Evolutionary conservation across 805 yeast species (phyloP), one percentile per base, ranked within the genome.

Genomic region (Cyberlindnera amylophila): DNA sequence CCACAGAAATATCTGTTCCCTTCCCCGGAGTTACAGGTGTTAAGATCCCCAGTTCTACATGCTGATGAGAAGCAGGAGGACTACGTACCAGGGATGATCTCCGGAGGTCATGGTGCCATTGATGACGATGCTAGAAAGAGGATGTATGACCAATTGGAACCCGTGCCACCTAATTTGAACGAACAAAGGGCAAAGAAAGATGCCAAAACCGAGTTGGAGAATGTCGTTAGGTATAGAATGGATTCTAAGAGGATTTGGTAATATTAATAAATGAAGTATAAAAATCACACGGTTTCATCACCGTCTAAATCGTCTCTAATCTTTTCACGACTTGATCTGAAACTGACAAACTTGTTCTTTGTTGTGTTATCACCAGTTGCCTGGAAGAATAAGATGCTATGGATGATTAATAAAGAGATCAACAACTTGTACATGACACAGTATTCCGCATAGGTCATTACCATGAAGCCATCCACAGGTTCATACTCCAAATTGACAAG

Each of bases 141-240:
- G 32, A 48, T 62, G 26, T 63, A 52, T 38, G 51, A 39, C 32
- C 46, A 36, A 4, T 14, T 10, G 1, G 66, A 60, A 14, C 43
- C 38, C 10, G 37, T 54, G 1, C 65, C 70, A 5, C 53, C 59
- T 4, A 58, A 53, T 27, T 18, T 49, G 14, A 55, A 51, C 29
- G 64, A 62, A 16, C 39, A 41, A 19, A 54, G 70, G 24, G 41
- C 44, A 2, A 44, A 39, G 24, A 59, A 52, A 31, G 64, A 63
- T 27, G 32, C 41, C 2, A 59, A 53, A 34, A 59, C 61, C 23
- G 71, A 75, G 3, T 63, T 84, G 39, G 67, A 66, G 10, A 62
- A 64, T 2, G 87, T 84, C 0, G 67, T 72, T 38, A 55, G 93
- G 24, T 84, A 81, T 62, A 75, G 81, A 49, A 85, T 84, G 91